These are phyloP conservation scores for Nitzschia putrida DNA, from an alignment of 108 stramenopile genomes.

Conservation along the genomic window DNA sequence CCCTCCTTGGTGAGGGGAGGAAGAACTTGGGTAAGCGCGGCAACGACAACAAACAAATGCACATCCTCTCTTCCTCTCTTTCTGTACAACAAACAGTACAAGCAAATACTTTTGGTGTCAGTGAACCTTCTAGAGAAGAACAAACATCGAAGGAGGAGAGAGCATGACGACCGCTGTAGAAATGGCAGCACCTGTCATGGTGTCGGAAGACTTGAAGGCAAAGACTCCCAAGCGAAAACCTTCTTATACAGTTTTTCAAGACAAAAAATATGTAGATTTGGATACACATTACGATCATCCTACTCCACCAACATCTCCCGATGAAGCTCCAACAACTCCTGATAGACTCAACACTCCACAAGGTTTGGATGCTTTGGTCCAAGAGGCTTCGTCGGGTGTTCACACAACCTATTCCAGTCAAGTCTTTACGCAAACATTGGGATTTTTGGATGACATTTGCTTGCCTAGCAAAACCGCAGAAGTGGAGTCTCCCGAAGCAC, in stretches of 20 bases:
- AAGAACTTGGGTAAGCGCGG: too few relatives aligned
- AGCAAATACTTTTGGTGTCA: too few relatives aligned
- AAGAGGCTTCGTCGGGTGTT: too few relatives aligned
- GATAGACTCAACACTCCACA: too few relatives aligned
- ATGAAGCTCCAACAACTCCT: background rate
- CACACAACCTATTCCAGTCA: background rate
- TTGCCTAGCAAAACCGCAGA: background rate
- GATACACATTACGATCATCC: background rate
- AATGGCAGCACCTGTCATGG: constrained; percentile 72
- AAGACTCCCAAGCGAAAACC: background rate
- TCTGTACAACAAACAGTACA: too few relatives aligned
- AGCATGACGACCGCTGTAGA: constrained; percentile 26
- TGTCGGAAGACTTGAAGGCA: constrained; percentile 66
- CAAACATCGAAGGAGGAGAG: too few relatives aligned
- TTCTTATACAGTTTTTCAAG: background rate
- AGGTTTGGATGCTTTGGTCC: too few relatives aligned
- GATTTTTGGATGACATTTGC: constrained; percentile 15
- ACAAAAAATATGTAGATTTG: background rate
- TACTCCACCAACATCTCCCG: background rate
- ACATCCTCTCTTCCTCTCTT: too few relatives aligned
- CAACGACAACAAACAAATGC: too few relatives aligned
- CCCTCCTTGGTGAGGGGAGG: too few relatives aligned
- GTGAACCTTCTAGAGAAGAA: background rate
- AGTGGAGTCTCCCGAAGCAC: background rate
- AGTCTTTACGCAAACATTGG: background rate